Conservation (phyloP, 768 basidiomycete species). For the Steccherinum ochraceum region DNA sequence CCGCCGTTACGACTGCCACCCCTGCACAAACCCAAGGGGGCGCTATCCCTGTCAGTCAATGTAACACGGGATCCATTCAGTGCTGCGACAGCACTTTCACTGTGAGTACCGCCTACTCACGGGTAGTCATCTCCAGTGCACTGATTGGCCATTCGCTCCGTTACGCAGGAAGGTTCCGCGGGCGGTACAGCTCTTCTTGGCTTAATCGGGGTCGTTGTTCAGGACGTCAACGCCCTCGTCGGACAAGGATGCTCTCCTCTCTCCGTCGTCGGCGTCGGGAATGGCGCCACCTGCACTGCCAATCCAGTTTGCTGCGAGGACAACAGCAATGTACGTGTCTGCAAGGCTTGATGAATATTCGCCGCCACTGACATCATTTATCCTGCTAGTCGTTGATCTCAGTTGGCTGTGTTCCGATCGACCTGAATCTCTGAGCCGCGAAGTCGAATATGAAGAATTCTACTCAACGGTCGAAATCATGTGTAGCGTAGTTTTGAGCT, state of each 20-base stretch:
- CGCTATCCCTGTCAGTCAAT: neutral
- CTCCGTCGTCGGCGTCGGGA: conserved; percentile 5
- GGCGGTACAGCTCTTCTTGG: neutral
- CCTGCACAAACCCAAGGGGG: too few species aligned
- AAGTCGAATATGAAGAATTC: too few species aligned
- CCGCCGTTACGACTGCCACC: too few species aligned
- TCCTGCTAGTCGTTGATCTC: too few species aligned
- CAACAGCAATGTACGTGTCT: neutral
- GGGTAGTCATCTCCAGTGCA: neutral
- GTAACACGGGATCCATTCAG: conserved; percentile 6
- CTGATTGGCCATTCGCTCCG: neutral
- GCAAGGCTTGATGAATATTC: neutral
- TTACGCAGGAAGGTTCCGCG: neutral
- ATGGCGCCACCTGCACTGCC: conserved; percentile 1
- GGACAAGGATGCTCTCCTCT: conserved; percentile 5
- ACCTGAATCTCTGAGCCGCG: too few species aligned
- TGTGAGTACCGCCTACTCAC: neutral
- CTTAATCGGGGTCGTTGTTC: neutral
- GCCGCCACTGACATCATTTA: too few species aligned
- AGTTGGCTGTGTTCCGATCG: too few species aligned
- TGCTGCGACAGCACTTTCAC: neutral
- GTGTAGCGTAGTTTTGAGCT: too few species aligned
- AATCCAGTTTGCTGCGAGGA: neutral
- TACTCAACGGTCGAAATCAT: too few species aligned
- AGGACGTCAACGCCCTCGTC: neutral